Base-by-base conservation (phyloP, 2,329 filamentous ascomycete genomes). In the Nothopassalora personata region DNA sequence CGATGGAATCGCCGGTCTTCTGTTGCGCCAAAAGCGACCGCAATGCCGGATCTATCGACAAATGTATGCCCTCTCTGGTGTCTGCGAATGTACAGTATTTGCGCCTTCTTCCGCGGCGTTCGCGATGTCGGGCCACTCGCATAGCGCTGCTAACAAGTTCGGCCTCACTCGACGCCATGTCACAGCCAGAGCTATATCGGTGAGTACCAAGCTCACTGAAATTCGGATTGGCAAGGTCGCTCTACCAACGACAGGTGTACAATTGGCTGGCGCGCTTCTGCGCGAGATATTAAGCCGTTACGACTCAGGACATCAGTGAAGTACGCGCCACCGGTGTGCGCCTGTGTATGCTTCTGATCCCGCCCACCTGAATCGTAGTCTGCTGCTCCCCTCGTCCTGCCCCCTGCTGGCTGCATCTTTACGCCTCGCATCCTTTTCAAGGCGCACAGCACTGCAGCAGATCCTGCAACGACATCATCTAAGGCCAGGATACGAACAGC, bases 361-460 rank as follows among this genome's bases (percentile, higher is more conserved):
- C 53, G 43, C 39, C 53, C 53, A 11, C 39, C 34, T 55, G 27
- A 28, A n/a, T 48, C 11, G 18, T 3, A 27, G 28, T 19, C 23
- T 36, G 43, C 53, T 45, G 23, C 39, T 48, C 53, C 53, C 47
- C 53, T 55, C 27, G 53, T 48, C 43, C 7, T 55, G 8, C 53
- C 19, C 53, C 53, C 33, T 47, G 3, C 5, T 54, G 1, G 18
- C 52, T 55, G 53, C 36, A 47, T 23, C 9, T 47, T 23, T 34
- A 18, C 9, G 23, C 30, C 10, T 5, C 15, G 9, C 15, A 48
- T 48, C 11, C 53, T 48, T 34, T 39, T 30, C 23, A 18, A 5
- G 11, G 23, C 27, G 27, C 18, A 13, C 7, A 33, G 48, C 7
- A 5, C n/a, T 48, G 34, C 39, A 30, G 43, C 18, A 31, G 39